Percentiles rank a stretch among this genome's conserved stretches.
phyloP scores from a whole-genome alignment of 2,329 filamentous ascomycete species.

The Sclerotinia glacialis region DNA sequence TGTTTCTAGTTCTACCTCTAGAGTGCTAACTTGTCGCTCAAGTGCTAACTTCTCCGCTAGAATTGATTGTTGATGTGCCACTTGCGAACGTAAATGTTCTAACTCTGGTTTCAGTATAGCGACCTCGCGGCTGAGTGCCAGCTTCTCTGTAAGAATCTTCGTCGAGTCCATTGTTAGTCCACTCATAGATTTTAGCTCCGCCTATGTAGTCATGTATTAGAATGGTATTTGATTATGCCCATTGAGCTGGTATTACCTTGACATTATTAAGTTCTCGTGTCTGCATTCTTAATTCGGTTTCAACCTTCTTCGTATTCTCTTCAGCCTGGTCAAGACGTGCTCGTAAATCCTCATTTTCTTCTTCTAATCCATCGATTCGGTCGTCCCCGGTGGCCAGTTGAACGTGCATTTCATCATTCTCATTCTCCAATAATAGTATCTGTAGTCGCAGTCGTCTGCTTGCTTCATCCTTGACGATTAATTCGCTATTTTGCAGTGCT shows the following conservation, averaged over 20 bases:
- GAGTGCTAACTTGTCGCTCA: conserved; percentile 70
- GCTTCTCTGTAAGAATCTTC: conserved; percentile 65
- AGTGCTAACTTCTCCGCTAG: conserved; percentile 77
- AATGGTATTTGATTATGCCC: not conserved
- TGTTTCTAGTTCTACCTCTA: conserved; percentile 79
- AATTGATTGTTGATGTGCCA: conserved; percentile 60
- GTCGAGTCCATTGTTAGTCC: conserved; percentile 65
- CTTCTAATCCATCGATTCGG: conserved; percentile 55
- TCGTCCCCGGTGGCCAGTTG: conserved; percentile 60
- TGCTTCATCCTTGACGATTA: conserved; percentile 72
- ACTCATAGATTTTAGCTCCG: conserved; percentile 68
- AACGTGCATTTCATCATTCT: conserved; percentile 66
- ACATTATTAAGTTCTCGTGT: conserved; percentile 55
- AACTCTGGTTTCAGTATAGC: conserved; percentile 58
- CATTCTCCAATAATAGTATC: conserved; percentile 68
- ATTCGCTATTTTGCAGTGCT: conserved; percentile 60
- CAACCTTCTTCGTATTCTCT: conserved; percentile 36
- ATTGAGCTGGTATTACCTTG: conserved; percentile 45
- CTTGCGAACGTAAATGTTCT: conserved; percentile 59
- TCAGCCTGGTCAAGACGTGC: conserved; percentile 50
- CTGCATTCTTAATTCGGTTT: conserved; percentile 48
- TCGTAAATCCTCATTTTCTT: conserved; percentile 47
- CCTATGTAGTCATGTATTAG: conserved; percentile 46
- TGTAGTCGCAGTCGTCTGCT: conserved; percentile 67
- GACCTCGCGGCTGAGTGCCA: conserved; percentile 58